Percentiles rank a stretch among this genome's conserved stretches.
Conservation (phyloP, 768 basidiomycete genomes). For the Collybia sordida region DNA sequence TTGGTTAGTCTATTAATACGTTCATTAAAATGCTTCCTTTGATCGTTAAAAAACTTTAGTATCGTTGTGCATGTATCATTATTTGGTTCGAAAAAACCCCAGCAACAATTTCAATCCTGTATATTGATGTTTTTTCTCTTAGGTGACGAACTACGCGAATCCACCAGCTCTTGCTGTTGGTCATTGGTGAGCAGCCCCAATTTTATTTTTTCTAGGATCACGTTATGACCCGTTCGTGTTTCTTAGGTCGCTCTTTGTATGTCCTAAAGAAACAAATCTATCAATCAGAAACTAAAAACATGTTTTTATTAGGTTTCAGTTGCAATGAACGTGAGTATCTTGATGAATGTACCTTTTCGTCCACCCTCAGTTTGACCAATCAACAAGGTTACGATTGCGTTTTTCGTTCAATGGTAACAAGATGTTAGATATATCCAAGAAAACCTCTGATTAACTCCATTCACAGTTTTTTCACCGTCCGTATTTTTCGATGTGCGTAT, state of each 20-base stretch:
- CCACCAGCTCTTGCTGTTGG: constrained; percentile 28
- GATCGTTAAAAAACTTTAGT: constrained; percentile 19
- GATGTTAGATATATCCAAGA: background rate
- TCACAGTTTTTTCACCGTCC: constrained; percentile 30
- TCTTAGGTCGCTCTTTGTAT: constrained; percentile 35
- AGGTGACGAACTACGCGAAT: constrained; percentile 39
- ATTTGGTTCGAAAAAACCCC: constrained; percentile 24
- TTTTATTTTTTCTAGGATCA: background rate
- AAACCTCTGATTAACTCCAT: constrained; percentile 1
- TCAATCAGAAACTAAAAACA: background rate
- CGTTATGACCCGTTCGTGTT: background rate
- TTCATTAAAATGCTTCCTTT: background rate
- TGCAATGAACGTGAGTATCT: constrained; percentile 19
- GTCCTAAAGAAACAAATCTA: constrained; percentile 2
- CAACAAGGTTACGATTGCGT: constrained; percentile 25
- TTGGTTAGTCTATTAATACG: constrained; percentile 18
- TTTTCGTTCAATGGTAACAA: constrained; percentile 28
- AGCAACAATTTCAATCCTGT: background rate
- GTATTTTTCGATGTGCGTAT: constrained; percentile 28
- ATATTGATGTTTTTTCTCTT: background rate
- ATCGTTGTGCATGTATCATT: constrained; percentile 34
- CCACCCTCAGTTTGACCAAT: background rate
- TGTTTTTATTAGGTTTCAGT: constrained; percentile 21
- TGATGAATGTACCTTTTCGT: background rate
- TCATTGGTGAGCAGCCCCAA: constrained; percentile 29